Evolutionary conservation across 2,329 filamentous ascomycete genomes (phyloP).

Genomic region (Monosporascus sp.): DNA sequence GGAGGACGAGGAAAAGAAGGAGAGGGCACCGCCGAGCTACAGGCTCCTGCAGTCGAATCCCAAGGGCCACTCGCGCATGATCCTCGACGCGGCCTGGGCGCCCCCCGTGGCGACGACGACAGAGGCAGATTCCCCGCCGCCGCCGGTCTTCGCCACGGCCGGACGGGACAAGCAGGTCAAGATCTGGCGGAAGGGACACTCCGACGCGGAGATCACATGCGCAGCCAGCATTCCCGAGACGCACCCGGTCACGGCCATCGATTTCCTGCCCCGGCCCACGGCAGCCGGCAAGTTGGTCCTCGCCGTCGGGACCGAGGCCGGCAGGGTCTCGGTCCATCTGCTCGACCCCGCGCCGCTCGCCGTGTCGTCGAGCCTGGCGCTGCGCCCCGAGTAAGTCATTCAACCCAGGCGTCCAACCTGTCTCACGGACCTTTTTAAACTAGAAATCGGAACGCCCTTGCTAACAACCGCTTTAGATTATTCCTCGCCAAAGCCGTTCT

Average conservation of each 20-base stretch:
- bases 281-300: constrained; percentile 34
- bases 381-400: constrained; percentile 35
- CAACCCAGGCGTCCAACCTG: background rate
- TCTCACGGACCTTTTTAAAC: background rate
- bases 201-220: constrained; percentile 40
- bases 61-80: constrained; percentile 90
- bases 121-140: constrained; percentile 12
- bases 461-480: constrained; percentile 31
- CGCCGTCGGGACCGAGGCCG: constrained; percentile 54
- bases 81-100: constrained; percentile 82
- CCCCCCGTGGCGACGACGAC: constrained; percentile 36
- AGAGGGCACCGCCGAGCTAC: constrained; percentile 38
- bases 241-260: constrained; percentile 64
- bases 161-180: constrained; percentile 83
- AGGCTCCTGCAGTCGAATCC: constrained; percentile 58
- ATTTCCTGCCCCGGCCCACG: constrained; percentile 46
- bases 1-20: background rate
- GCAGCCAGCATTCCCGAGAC: constrained; percentile 49
- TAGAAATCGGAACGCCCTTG: background rate
- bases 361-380: constrained; percentile 29
- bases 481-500: constrained; percentile 60
- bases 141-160: constrained; percentile 70
- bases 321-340: constrained; percentile 38
- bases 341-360: constrained; percentile 35
- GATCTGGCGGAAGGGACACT: constrained; percentile 48